A percentile compares a stretch with the other conserved stretches of the same genome.
Evolutionary conservation across 768 basidiomycete species (phyloP).

Genomic region (Termitomyces sp.): DNA sequence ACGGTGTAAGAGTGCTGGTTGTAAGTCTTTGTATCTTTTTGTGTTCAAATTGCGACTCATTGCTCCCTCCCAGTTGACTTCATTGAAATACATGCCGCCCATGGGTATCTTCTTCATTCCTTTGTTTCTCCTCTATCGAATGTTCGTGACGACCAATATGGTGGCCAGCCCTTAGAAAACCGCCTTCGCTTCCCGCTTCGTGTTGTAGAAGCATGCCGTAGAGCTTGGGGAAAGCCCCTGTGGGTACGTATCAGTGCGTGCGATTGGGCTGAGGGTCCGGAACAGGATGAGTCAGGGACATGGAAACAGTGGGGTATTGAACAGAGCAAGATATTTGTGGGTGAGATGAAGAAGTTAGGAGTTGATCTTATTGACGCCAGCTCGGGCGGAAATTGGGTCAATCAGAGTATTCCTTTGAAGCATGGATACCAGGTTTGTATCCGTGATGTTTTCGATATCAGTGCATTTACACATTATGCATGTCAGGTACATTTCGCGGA

Average conservation of each 20-base stretch:
- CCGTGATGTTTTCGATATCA: neutral
- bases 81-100: slow-evolving; percentile 71
- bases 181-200: slow-evolving; percentile 66
- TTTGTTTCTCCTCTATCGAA: slow-evolving; percentile 80
- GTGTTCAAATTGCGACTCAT: neutral
- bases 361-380: slow-evolving; percentile 78
- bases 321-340: slow-evolving; percentile 61
- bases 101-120: slow-evolving; percentile 63
- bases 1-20: slow-evolving; percentile 59
- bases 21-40: slow-evolving; percentile 31
- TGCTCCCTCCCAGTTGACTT: slow-evolving; percentile 49
- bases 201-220: slow-evolving; percentile 48
- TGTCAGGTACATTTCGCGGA: slow-evolving; percentile 65
- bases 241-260: slow-evolving; percentile 68
- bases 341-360: slow-evolving; percentile 55
- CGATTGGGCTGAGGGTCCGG: slow-evolving; percentile 60
- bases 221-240: slow-evolving; percentile 65
- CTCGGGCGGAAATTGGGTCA: slow-evolving; percentile 60
- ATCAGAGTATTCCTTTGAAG: slow-evolving; percentile 52
- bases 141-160: slow-evolving; percentile 65
- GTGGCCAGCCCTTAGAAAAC: slow-evolving; percentile 68
- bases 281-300: slow-evolving; percentile 51
- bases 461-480: neutral
- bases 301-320: slow-evolving; percentile 78
- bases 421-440: slow-evolving; percentile 59